phyloP scores from a whole-genome alignment of 495 filamentous ascomycete species.

The Penicillium waksmanii region DNA sequence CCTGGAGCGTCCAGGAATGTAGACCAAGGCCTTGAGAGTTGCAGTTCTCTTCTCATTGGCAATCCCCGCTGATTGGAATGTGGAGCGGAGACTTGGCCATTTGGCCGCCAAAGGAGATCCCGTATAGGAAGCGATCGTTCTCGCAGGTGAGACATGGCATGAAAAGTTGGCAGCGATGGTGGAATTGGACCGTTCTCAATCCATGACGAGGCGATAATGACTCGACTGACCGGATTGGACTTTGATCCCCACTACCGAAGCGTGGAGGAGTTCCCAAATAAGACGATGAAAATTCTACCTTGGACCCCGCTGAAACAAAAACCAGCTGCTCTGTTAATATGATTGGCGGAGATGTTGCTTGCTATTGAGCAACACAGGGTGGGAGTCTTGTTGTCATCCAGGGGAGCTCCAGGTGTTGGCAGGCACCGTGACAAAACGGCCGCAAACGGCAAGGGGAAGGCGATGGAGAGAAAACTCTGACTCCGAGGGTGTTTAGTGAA shows the following conservation, averaged over 20 bases:
- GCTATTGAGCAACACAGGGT: not conserved
- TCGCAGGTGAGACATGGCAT: not conserved
- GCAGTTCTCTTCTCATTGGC: constrained; percentile 12
- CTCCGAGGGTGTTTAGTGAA: not conserved
- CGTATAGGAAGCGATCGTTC: constrained; percentile 3
- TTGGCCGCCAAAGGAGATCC: not conserved
- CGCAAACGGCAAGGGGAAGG: constrained; percentile 20
- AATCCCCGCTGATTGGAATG: constrained; percentile 15
- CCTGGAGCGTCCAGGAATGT: constrained; percentile 26
- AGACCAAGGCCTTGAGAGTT: constrained; percentile 10
- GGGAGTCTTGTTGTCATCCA: constrained; percentile 30
- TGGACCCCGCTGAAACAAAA: not conserved
- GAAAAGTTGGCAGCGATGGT: not conserved
- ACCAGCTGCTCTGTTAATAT: not conserved
- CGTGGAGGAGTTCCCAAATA: not conserved
- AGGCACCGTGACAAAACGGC: constrained; percentile 18
- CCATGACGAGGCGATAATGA: constrained; percentile 20
- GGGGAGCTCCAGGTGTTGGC: constrained; percentile 6
- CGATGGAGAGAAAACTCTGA: not conserved
- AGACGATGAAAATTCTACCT: not conserved
- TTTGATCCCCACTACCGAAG: constrained; percentile 6
- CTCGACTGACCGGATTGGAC: constrained; percentile 9
- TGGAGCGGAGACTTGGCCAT: constrained; percentile 1
- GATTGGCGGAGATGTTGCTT: not conserved
- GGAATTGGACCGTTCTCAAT: constrained; percentile 1